Conservation (phyloP, 2,329 filamentous ascomycete genomes). For the Fusarium sp. region DNA sequence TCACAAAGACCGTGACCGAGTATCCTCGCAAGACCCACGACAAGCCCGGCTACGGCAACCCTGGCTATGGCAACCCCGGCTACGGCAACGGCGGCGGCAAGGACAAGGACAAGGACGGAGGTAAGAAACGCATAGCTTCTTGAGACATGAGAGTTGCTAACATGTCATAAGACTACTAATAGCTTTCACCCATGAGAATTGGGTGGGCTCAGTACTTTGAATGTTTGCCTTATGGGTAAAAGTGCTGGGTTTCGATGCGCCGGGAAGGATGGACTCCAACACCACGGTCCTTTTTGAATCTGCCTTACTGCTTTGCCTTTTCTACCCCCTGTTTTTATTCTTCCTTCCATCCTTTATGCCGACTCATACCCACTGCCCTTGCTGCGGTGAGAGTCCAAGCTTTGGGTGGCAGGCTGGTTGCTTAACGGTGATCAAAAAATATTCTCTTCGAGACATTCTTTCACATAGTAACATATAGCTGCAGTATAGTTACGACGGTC, state of each 20-base stretch:
- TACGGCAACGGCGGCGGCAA: background rate
- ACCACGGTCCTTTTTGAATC: slow-evolving; percentile 1
- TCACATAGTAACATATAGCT: slow-evolving; percentile 32
- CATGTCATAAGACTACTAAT: background rate
- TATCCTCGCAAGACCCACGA: background rate
- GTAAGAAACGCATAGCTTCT: background rate
- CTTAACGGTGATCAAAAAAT: background rate
- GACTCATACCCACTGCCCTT: background rate
- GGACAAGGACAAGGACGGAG: background rate
- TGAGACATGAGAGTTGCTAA: background rate
- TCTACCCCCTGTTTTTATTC: background rate
- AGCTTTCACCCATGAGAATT: background rate
- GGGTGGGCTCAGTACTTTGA: background rate
- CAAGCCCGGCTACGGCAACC: slow-evolving; percentile 1
- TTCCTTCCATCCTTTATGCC: background rate
- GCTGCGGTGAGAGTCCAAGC: background rate
- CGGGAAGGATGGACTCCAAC: background rate
- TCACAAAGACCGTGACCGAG: slow-evolving; percentile 1
- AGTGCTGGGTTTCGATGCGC: background rate
- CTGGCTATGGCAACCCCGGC: background rate
- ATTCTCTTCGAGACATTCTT: slow-evolving; percentile 33
- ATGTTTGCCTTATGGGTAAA: background rate
- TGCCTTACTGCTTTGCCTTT: background rate
- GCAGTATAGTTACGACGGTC: slow-evolving; percentile 3
- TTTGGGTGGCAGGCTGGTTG: background rate